phyloP scores from a whole-genome alignment of 495 filamentous ascomycete species.

The Aspergillus nidulans region DNA sequence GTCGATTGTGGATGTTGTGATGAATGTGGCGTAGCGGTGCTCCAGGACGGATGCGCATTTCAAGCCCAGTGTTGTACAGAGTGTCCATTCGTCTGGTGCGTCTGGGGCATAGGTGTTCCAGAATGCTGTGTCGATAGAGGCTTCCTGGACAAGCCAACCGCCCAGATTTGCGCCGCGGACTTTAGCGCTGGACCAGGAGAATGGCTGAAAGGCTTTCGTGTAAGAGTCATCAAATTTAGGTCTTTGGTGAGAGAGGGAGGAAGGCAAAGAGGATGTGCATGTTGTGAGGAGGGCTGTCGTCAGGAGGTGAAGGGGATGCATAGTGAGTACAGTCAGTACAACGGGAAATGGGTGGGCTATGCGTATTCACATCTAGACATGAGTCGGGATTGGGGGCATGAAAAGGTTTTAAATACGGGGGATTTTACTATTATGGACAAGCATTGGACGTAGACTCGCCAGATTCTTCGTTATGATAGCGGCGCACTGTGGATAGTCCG shows the following conservation, averaged over 20 bases:
- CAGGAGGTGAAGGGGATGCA: neutral
- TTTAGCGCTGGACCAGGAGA: neutral
- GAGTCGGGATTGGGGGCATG: neutral
- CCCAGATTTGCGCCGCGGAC: constrained; percentile 27
- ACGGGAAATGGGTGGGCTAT: neutral
- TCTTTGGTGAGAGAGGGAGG: neutral
- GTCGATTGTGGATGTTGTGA: constrained; percentile 27
- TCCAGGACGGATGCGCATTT: constrained; percentile 23
- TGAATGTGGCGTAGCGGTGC: constrained; percentile 27
- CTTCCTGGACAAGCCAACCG: constrained; percentile 34
- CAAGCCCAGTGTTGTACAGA: constrained; percentile 23
- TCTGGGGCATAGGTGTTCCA: constrained; percentile 21
- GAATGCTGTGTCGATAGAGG: constrained; percentile 26
- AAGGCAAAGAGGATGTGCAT: neutral
- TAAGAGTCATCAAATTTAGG: neutral
- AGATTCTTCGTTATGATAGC: too few relatives aligned
- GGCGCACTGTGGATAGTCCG: neutral
- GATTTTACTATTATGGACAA: neutral
- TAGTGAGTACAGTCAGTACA: neutral
- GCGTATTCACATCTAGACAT: neutral
- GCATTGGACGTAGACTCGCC: too few relatives aligned
- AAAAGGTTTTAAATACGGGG: neutral
- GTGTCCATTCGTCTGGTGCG: constrained; percentile 28
- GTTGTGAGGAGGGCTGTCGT: neutral
- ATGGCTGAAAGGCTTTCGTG: neutral